These are phyloP conservation scores for Cystofilobasidium bisporidii DNA, from an alignment of 768 basidiomycete species.

Conservation along the genomic window DNA sequence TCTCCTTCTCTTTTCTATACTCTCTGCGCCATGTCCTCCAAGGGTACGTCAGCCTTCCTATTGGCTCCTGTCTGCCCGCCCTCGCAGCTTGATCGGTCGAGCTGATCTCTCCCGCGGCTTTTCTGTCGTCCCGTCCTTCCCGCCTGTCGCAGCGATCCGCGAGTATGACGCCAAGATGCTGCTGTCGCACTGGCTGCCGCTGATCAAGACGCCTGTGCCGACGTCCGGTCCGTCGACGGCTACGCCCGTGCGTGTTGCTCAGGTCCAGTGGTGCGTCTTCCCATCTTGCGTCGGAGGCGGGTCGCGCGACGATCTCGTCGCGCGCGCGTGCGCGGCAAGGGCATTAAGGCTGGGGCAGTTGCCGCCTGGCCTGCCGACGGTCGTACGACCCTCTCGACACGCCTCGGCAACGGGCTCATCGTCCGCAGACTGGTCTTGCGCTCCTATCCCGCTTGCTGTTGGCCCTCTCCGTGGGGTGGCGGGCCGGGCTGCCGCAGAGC, in stretches of 20 bases:
- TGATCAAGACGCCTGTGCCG: conserved; percentile 55
- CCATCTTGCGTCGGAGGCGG: background rate
- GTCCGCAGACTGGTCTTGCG: no score
- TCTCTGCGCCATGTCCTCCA: conserved; percentile 34
- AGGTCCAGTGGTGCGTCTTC: conserved; percentile 27
- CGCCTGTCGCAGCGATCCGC: conserved; percentile 57
- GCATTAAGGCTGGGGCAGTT: no score
- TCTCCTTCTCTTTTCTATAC: background rate
- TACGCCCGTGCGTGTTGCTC: conserved; percentile 25
- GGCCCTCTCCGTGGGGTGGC: no score
- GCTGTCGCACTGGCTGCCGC: conserved; percentile 91
- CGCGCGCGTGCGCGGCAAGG: background rate
- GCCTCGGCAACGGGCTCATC: no score
- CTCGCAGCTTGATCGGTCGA: background rate
- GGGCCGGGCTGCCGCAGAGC: no score
- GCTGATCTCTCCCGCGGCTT: background rate
- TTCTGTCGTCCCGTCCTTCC: background rate
- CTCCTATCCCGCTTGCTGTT: no score
- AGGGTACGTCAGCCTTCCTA: conserved; percentile 30
- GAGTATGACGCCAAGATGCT: conserved; percentile 99
- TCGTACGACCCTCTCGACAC: background rate
- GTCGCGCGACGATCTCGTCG: background rate
- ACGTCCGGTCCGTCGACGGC: conserved; percentile 27
- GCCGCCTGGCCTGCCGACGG: background rate
- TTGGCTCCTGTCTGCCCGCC: background rate